Base-by-base conservation (phyloP, 2,329 filamentous ascomycete genomes). In the Juglanconis juglandina region DNA sequence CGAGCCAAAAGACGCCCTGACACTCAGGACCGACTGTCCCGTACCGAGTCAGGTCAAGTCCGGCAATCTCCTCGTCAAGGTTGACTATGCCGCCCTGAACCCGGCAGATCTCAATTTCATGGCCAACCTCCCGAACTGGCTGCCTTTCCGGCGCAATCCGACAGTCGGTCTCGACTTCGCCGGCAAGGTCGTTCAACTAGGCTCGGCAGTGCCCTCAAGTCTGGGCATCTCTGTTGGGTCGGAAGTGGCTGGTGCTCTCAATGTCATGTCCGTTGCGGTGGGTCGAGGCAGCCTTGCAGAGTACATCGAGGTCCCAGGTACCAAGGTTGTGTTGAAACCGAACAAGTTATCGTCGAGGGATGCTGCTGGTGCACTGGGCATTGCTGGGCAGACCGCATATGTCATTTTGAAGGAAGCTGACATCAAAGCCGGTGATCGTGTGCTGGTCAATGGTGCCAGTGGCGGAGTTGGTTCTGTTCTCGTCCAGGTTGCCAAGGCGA, bases 401-500 rank as follows among this genome's bases (percentile, higher is more conserved):
- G 56, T 70, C 11, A 58, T 72, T 53, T 46, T 73, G 46, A 63
- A 60, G 8, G 67, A 69, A 42, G 66, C 69, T 0, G 44, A 56
- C 2, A 42, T 73, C 5, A 49, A 51, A 52, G 5, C 13, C 3
- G 68, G 68, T 4, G 63, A 70, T 39, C 64, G 59, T 2, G 77
- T 82, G 41, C 65, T 83, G 51, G 70, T 83, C 4, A 80, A 82
- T 63, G 81, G 79, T 3, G 81, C 78, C 24, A 81, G 79, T 64
- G 80, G 81, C 0, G 80, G 79, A 11, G 77, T 83, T 5, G 81
- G 81, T 11, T 73, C 74, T 24, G 65, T 82, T 53, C 70, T 75
- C 1, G 69, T 81, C 51, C 81, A 83, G 69, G 74, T 80, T n/a
- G 63, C 70, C 65, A 72, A 79, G 63, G 72, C 77, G 46, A 63